Evolutionary conservation across 2,329 filamentous ascomycete species (phyloP).

Genomic region (Nannizzia gypsea): DNA sequence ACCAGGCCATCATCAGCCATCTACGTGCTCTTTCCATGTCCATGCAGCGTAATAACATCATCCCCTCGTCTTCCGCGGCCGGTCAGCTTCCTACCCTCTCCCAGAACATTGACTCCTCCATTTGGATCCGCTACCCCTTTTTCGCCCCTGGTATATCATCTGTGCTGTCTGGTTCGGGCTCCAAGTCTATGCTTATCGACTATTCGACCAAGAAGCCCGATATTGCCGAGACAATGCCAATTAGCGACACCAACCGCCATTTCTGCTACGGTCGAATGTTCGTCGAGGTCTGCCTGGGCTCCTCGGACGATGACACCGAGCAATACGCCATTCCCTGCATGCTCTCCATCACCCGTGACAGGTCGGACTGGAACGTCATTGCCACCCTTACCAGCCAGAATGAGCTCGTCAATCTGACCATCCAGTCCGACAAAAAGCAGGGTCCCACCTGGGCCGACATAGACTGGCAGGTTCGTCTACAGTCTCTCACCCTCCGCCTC

Average conservation of each 20-base stretch:
- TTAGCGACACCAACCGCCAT: conserved; percentile 59
- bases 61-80: conserved; percentile 56
- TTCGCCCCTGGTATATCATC: conserved; percentile 60
- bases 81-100: conserved; percentile 53
- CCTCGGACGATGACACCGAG: conserved; percentile 57
- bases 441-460: conserved; percentile 74
- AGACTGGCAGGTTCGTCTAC: conserved; percentile 59
- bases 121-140: conserved; percentile 69
- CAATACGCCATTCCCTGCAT: conserved; percentile 60
- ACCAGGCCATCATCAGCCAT: conserved; percentile 49
- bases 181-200: conserved; percentile 36
- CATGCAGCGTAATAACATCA: conserved; percentile 71
- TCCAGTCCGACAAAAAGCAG: conserved; percentile 55
- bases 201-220: conserved; percentile 32
- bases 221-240: conserved; percentile 57
- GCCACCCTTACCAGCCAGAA: conserved; percentile 70
- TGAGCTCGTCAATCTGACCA: conserved; percentile 59
- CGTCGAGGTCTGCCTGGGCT: conserved; percentile 62
- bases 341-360: conserved; percentile 60
- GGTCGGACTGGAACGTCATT: conserved; percentile 56
- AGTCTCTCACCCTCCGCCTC: conserved; percentile 55
- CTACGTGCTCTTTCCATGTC: conserved; percentile 65
- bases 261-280: conserved; percentile 73
- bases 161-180: conserved; percentile 51
- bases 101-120: conserved; percentile 64